Evolutionary conservation across 2,329 filamentous ascomycete species (phyloP), one percentile per base, ranked within the genome.

Genomic region (Monilinia vaccinii-corymbosi): DNA sequence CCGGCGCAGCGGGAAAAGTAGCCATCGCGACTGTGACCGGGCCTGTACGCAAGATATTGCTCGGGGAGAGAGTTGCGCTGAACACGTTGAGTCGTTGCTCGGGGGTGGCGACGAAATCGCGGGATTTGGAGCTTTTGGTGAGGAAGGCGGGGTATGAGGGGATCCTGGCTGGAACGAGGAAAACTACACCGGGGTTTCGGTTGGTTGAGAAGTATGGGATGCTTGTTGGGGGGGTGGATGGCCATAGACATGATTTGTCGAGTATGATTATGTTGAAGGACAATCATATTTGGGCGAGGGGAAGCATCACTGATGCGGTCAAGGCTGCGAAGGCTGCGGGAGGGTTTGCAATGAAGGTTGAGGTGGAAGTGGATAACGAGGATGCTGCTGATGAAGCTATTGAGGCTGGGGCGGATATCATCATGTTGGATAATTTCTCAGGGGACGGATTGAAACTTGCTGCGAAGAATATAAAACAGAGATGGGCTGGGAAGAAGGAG

Each of bases 221-320:
- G 87, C 78, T 97, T 25, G 87, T 96, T 18, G 94, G 93, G 60
- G 94, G 94, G 13, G 92, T 91, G 18, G 94, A 99, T 75, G 84
- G 87, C 3, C 94, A 99, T 74, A 81, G 94, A 36, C 90, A 96
- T 75, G 94, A 99, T 73, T 79, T 99, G 60, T 89, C 85, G 73
- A 83, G 87, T 65, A 97, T 99, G 94, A 92, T 92, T 60, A 99
- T 99, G 94, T 81, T 99, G 65, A 99, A 99, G 78, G 94, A 99
- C 75, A 99, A 99, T 75, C 94, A 99, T 75, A 87, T 99, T 60
- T 97, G 93, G 88, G 91, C 90, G 64, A 87, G 88, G 58, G 87
- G 87, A 31, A 89, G 88, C 71, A 97, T 99, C 73, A 85, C 88
- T 1, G 84, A 88, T 25, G 94, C 94, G 7, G 92, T 99, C 28